Percentiles rank a stretch among this genome's conserved stretches.
phyloP scores from a whole-genome alignment of 2,329 filamentous ascomycete species.

The Sclerotinia spermophila region DNA sequence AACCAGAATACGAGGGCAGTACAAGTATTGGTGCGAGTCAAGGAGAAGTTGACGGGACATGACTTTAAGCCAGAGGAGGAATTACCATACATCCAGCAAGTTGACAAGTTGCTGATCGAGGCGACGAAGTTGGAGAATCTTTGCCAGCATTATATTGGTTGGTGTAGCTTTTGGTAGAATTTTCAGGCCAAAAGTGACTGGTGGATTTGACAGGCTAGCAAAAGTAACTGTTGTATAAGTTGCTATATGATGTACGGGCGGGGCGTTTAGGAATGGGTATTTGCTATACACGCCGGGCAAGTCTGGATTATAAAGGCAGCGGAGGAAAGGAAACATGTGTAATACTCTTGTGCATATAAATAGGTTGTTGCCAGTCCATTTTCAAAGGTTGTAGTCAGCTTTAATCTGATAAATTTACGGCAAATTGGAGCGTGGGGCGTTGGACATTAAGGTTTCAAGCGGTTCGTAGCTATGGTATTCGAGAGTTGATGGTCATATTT shows the following conservation, averaged over 20 bases:
- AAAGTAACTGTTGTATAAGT: background rate
- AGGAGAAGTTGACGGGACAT: constrained; percentile 89
- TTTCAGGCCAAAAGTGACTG: background rate
- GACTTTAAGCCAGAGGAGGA: constrained; percentile 89
- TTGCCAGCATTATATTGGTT: constrained; percentile 98
- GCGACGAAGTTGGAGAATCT: constrained; percentile 96
- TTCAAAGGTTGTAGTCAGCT: background rate
- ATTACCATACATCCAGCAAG: constrained; percentile 79
- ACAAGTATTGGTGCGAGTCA: constrained; percentile 85
- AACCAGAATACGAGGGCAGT: constrained; percentile 90
- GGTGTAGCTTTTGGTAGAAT: constrained; percentile 91
- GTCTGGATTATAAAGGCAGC: background rate
- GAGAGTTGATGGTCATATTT: background rate
- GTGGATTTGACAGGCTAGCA: background rate
- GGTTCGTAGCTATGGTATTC: background rate
- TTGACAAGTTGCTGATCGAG: constrained; percentile 91
- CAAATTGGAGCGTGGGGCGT: background rate
- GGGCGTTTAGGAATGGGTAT: background rate
- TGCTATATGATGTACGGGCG: background rate
- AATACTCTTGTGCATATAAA: constrained; percentile 15
- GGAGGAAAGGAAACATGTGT: background rate
- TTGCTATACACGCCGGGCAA: background rate
- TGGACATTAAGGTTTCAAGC: background rate
- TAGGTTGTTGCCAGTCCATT: background rate
- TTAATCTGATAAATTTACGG: background rate